Conservation (phyloP, 1,284 basidiomycete species). For the Phlebopus sp. region DNA sequence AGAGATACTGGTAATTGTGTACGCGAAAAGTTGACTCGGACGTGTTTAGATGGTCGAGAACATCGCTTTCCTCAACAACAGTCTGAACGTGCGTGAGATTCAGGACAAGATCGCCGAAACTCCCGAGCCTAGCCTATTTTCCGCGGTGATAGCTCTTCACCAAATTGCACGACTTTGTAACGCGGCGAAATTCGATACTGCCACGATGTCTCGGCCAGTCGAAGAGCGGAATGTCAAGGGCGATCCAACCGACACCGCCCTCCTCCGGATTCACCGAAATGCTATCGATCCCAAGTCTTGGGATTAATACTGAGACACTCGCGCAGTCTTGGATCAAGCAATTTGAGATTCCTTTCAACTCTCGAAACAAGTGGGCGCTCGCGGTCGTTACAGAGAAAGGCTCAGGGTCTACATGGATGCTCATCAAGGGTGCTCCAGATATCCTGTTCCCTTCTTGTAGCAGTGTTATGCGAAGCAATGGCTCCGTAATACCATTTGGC, state of each 20-base stretch:
- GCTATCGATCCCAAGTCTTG: slow-evolving; percentile 21
- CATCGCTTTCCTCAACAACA: slow-evolving; percentile 39
- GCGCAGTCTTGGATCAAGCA: slow-evolving; percentile 26
- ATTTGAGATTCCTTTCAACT: slow-evolving; percentile 54
- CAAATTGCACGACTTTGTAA: slow-evolving; percentile 54
- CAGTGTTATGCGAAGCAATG: slow-evolving; percentile 36
- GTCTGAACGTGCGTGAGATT: slow-evolving; percentile 28
- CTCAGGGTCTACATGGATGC: slow-evolving; percentile 32
- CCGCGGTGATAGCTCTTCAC: slow-evolving; percentile 30
- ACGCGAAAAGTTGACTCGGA: neutral
- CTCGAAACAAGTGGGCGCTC: slow-evolving; percentile 63
- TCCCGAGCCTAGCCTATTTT: slow-evolving; percentile 5
- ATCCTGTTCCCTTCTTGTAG: slow-evolving; percentile 47
- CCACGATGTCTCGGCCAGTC: slow-evolving; percentile 26
- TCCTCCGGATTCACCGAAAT: slow-evolving; percentile 54
- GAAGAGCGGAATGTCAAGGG: slow-evolving; percentile 47
- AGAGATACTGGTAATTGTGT: neutral
- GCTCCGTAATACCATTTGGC: slow-evolving; percentile 32
- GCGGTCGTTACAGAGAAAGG: slow-evolving; percentile 25
- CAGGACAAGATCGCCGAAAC: slow-evolving; percentile 12
- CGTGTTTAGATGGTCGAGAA: slow-evolving; percentile 36
- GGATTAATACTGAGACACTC: slow-evolving; percentile 8
- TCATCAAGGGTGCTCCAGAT: slow-evolving; percentile 56
- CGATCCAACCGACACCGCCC: slow-evolving; percentile 59
- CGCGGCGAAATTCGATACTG: slow-evolving; percentile 48